Conservation (phyloP, 768 basidiomycete species). For the Mycena alexandri region DNA sequence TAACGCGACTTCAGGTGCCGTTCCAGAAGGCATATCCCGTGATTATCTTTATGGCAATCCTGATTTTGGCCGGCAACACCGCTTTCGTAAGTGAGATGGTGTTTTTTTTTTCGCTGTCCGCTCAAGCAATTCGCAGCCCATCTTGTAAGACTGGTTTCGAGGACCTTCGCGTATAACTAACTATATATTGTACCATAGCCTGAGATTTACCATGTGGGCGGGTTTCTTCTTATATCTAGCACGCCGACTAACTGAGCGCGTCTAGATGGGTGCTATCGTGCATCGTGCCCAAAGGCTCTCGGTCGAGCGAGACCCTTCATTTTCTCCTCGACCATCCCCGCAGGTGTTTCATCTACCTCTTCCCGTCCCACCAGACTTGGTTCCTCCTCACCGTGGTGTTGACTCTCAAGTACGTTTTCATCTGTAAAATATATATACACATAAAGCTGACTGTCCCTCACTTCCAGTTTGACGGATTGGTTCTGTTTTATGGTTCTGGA, state of each 20-base stretch:
- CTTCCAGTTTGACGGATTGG: conserved; percentile 82
- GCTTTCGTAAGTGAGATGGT: conserved; percentile 78
- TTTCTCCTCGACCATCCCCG: conserved; percentile 97
- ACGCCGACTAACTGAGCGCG: conserved; percentile 21
- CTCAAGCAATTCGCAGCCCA: conserved; percentile 63
- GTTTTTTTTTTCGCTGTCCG: conserved; percentile 2
- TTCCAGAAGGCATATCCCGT: conserved; percentile 90
- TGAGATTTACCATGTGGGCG: conserved; percentile 88
- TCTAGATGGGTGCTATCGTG: conserved; percentile 82
- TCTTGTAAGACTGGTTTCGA: conserved; percentile 72
- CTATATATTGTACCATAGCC: conserved; percentile 51
- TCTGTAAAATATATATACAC: too few species aligned
- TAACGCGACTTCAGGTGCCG: conserved; percentile 58
- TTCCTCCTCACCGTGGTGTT: conserved; percentile 81
- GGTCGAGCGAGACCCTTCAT: conserved; percentile 81
- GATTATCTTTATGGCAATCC: conserved; percentile 76
- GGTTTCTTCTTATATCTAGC: neutral
- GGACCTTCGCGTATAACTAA: neutral
- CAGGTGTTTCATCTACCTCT: conserved; percentile 90
- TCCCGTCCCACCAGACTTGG: conserved; percentile 96
- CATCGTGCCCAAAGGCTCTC: conserved; percentile 68
- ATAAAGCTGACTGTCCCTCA: conserved; percentile 9
- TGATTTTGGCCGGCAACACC: conserved; percentile 94
- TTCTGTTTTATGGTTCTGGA: conserved; percentile 91
- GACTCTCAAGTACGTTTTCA: conserved; percentile 71